Evolutionary conservation across 371 early-diverging fungal genomes (phyloP), one percentile per base, ranked within the genome.

Genomic region (Thermomucor indicae-seudaticae): DNA sequence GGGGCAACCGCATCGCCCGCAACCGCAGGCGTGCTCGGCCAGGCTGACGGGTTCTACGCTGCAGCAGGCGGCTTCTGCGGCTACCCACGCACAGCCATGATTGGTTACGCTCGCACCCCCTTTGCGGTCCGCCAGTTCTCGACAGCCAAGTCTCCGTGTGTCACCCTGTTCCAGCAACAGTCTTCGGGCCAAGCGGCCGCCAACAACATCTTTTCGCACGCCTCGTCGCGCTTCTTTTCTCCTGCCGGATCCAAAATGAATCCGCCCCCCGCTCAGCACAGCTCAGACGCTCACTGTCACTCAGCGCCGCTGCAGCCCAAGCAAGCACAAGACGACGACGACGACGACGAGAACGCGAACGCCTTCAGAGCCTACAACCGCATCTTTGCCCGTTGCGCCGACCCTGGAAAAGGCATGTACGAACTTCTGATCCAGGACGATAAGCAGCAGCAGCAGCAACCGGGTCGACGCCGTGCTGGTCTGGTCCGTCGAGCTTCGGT

Each of bases 171-270:
- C 38, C 55, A 55, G 47, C n/a, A n/a, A n/a, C 54, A 54, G 24
- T 31, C 40, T 3, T 17, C 53, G 14, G 37, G 17, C 25, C 28
- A 12, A 7, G 19, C 39, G 17, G n/a, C 20, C 4, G 24, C 39
- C 10, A 47, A 45, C 19, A 49, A 51, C 34, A 45, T 53, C 1
- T 51, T 58, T 25, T 52, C 58, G 3, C 58, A 58, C 19, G 43
- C 53, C n/a, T 49, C 53, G 6, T 51, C 57, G 23, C 58, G 58
- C 22, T 49, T 58, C 32, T 53, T 58, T 38, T 47, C 58, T 0
- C 58, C 58, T 24, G 38, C 53, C 17, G 58, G 58, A 16, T 43
- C 49, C 6, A 58, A 58, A 19, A 45, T 58, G 38, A 49, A 38
- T 23, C 35, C 38, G 11, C 53, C 53, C 17, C 28, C 43, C 34